These are phyloP conservation scores for Metschnikowia colocasiae DNA, from an alignment of 805 yeast species.

Conservation along the genomic window DNA sequence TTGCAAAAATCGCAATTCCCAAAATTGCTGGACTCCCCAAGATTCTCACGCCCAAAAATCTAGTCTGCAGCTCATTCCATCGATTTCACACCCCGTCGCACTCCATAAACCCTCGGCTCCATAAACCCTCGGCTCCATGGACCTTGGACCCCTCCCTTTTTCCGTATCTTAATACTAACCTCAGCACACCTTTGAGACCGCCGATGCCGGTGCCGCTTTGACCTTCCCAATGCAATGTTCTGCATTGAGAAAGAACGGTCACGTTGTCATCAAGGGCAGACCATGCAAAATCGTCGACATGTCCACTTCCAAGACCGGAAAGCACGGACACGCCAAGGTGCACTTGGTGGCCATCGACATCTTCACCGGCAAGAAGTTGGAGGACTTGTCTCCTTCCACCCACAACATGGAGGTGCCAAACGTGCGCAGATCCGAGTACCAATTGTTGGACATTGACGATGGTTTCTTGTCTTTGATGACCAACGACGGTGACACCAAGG, in stretches of 20 bases:
- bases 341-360: constrained; percentile 98
- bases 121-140: too few species aligned
- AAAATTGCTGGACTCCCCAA: too few species aligned
- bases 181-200: constrained; percentile 94
- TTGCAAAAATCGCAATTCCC: too few species aligned
- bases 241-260: constrained; percentile 99
- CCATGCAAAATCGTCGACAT: constrained; percentile 99
- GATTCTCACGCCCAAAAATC: too few species aligned
- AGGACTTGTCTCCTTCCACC: constrained; percentile 99
- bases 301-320: constrained; percentile 99
- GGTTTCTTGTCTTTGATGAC: constrained; percentile 97
- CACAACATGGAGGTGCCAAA: constrained; percentile 99
- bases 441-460: constrained; percentile 96
- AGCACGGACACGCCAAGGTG: constrained; percentile 99
- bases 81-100: too few species aligned
- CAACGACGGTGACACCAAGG: constrained; percentile 97
- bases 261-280: constrained; percentile 97
- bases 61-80: too few species aligned
- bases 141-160: background rate
- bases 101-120: too few species aligned
- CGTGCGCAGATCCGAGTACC: constrained; percentile 93
- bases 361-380: constrained; percentile 98
- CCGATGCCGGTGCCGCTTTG: constrained; percentile 97
- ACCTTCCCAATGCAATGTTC: constrained; percentile 99
- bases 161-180: constrained; percentile 22